A percentile compares a stretch with the other conserved stretches of the same genome.
These are phyloP conservation scores for Puya raimondii DNA, from an alignment of 176 grass and related monocot genomes.

Conservation along the genomic window DNA sequence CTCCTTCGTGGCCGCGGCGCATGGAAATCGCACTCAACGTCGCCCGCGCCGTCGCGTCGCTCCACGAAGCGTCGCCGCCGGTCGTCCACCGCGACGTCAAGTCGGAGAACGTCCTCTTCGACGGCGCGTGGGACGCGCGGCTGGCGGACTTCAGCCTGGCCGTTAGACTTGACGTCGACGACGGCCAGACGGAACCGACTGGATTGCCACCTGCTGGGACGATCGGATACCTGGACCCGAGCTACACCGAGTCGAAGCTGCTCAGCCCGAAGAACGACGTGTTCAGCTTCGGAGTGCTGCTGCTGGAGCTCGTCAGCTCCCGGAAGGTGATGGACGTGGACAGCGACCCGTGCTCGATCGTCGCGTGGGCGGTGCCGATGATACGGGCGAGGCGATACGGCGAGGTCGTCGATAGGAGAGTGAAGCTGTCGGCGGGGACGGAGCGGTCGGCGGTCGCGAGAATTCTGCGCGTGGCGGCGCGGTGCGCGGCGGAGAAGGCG, in stretches of 20 bases:
- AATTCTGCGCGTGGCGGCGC: slow-evolving; percentile 44
- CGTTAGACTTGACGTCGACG: slow-evolving; percentile 17
- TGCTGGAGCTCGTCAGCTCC: slow-evolving; percentile 87
- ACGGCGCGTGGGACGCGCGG: slow-evolving; percentile 40
- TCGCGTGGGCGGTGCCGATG: slow-evolving; percentile 58
- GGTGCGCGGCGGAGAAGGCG: slow-evolving; percentile 52
- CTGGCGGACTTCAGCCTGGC: slow-evolving; percentile 90
- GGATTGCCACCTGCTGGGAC: slow-evolving; percentile 48
- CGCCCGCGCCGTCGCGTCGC: slow-evolving; percentile 45
- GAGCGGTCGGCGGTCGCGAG: slow-evolving; percentile 13
- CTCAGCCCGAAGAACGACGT: slow-evolving; percentile 79
- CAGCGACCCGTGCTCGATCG: slow-evolving; percentile 50
- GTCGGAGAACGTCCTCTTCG: slow-evolving; percentile 74
- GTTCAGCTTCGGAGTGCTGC: slow-evolving; percentile 90
- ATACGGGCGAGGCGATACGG: slow-evolving; percentile 10
- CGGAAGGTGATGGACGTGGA: slow-evolving; percentile 84
- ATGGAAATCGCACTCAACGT: slow-evolving; percentile 52
- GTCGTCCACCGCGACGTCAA: slow-evolving; percentile 88
- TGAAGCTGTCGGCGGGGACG: slow-evolving; percentile 17
- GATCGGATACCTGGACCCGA: slow-evolving; percentile 96
- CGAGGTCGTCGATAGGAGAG: slow-evolving; percentile 45
- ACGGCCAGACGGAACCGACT: background rate
- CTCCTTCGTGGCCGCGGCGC: slow-evolving; percentile 67
- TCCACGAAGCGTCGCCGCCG: slow-evolving; percentile 45
- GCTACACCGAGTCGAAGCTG: slow-evolving; percentile 57